Conservation (phyloP, 1,284 basidiomycete species). For the Moniliella sp. region DNA sequence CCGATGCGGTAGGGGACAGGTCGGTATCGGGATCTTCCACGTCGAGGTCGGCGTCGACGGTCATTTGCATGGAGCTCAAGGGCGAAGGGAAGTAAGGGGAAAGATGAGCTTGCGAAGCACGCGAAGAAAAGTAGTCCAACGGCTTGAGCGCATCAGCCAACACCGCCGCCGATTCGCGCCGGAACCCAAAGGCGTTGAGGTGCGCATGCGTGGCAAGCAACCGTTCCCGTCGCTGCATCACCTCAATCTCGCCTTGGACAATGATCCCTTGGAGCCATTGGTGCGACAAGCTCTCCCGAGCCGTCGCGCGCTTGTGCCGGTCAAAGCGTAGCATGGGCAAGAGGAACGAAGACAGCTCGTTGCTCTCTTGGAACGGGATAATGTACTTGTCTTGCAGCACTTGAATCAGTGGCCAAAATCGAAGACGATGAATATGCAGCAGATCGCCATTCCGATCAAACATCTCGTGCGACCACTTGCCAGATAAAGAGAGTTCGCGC, state of each 20-base stretch:
- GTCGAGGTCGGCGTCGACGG: too few species aligned
- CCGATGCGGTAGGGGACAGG: too few species aligned
- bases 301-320: slow-evolving; percentile 60
- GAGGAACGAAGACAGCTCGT: slow-evolving; percentile 60
- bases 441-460: slow-evolving; percentile 91
- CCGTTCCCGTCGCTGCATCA: slow-evolving; percentile 9
- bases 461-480: slow-evolving; percentile 81
- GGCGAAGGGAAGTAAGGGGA: too few species aligned
- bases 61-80: too few species aligned
- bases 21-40: too few species aligned
- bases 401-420: slow-evolving; percentile 72
- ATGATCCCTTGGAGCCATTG: slow-evolving; percentile 54
- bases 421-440: slow-evolving; percentile 71
- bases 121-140: too few species aligned
- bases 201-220: too few species aligned
- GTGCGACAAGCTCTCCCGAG: slow-evolving; percentile 59
- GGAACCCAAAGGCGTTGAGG: too few species aligned
- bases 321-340: slow-evolving; percentile 72
- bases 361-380: slow-evolving; percentile 61
- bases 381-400: slow-evolving; percentile 84
- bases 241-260: slow-evolving; percentile 26
- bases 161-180: too few species aligned
- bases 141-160: too few species aligned
- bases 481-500: slow-evolving; percentile 58
- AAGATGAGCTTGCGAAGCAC: too few species aligned